A percentile compares a stretch with the other conserved stretches of the same genome.
phyloP scores from a whole-genome alignment of 441 rosid species.

The Geranium incanum region DNA sequence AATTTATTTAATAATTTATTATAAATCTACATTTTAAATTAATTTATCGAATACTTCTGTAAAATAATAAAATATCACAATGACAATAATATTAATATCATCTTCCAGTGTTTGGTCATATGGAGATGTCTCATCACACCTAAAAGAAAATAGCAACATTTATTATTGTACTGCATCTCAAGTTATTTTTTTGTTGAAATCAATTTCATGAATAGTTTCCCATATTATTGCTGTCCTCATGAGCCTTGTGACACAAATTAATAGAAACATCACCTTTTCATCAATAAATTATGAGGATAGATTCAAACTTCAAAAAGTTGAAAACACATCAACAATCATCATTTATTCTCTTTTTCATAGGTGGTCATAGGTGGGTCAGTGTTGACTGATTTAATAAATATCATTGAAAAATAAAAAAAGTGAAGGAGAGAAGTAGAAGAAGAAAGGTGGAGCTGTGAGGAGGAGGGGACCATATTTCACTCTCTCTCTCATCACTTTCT shows the following conservation, averaged over 20 bases:
- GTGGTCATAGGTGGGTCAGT: conserved; percentile 35
- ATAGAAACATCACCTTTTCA: neutral
- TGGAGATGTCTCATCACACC: too few species aligned
- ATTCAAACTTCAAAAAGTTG: conserved; percentile 35
- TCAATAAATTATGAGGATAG: conserved; percentile 13
- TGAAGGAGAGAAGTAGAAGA: neutral
- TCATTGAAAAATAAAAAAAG: neutral
- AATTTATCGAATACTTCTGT: too few species aligned
- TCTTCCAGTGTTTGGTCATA: too few species aligned
- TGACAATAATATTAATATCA: too few species aligned
- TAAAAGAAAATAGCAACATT: too few species aligned
- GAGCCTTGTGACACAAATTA: neutral
- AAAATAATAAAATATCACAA: too few species aligned
- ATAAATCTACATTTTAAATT: too few species aligned
- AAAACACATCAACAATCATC: conserved; percentile 15
- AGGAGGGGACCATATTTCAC: conserved; percentile 27
- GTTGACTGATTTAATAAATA: conserved; percentile 31
- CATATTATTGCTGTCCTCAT: conserved; percentile 4
- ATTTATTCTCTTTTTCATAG: neutral
- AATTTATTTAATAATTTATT: too few species aligned
- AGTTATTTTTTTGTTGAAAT: too few species aligned
- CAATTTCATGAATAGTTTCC: neutral
- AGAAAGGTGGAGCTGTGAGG: neutral
- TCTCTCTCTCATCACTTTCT: conserved; percentile 12
- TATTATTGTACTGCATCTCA: too few species aligned